Percentiles rank a stretch among this genome's conserved stretches.
Evolutionary conservation across 179 eudicot genomes (phyloP).

Genomic region (Silene vulgaris): DNA sequence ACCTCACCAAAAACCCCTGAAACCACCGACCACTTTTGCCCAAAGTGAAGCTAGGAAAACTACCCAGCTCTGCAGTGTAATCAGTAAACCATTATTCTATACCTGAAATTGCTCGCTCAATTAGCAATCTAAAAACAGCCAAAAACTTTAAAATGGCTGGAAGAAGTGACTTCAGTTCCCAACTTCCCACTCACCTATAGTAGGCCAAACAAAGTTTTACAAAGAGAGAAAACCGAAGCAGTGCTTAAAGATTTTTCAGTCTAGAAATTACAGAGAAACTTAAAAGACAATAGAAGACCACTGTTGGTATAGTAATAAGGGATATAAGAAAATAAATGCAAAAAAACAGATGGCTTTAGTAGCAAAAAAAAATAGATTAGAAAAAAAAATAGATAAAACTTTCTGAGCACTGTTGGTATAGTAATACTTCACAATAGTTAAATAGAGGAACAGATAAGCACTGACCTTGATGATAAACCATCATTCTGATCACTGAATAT

Average conservation of each 20-base stretch:
- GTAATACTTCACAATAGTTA: not conserved
- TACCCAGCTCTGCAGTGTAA: not conserved
- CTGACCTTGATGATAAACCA: constrained; percentile 64
- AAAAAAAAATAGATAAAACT: not conserved
- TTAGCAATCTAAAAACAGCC: not conserved
- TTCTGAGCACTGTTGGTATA: not conserved
- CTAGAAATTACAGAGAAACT: not conserved
- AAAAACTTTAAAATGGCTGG: not conserved
- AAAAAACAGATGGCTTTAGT: not conserved
- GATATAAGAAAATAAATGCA: not conserved
- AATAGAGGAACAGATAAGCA: constrained; percentile 18
- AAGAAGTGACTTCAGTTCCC: not conserved
- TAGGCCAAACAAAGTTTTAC: constrained; percentile 6
- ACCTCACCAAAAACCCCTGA: not conserved
- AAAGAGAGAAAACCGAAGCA: constrained; percentile 2
- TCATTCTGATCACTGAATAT: constrained; percentile 40
- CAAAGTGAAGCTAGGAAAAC: constrained; percentile 1
- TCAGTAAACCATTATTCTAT: not conserved
- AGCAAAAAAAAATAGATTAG: not conserved
- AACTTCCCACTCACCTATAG: not conserved
- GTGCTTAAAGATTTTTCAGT: not conserved
- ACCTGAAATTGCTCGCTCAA: not conserved
- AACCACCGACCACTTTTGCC: not conserved
- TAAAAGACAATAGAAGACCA: not conserved
- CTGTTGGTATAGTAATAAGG: no score